phyloP scores from a whole-genome alignment of 1,284 basidiomycete genomes.

The Trichosporon sp. region DNA sequence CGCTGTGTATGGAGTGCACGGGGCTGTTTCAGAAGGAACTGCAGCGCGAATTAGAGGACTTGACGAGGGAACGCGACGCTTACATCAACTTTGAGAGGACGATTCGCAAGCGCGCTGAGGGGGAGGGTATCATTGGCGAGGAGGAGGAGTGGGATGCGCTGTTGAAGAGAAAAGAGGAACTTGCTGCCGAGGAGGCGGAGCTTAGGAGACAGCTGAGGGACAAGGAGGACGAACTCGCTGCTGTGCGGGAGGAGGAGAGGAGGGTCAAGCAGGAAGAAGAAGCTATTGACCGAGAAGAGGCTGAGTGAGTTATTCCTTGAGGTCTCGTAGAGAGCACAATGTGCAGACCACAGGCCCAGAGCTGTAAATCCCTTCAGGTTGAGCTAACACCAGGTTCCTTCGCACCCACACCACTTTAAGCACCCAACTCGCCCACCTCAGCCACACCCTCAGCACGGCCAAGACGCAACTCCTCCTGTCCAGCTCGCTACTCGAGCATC shows the following conservation, averaged over 20 bases:
- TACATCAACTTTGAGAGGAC: constrained; percentile 89
- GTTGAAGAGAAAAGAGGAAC: constrained; percentile 50
- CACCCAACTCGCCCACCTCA: constrained; percentile 22
- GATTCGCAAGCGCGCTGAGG: constrained; percentile 46
- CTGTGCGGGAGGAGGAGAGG: constrained; percentile 66
- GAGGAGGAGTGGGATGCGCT: constrained; percentile 54
- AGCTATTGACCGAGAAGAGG: constrained; percentile 68
- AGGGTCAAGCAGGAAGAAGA: constrained; percentile 68
- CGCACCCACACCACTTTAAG: constrained; percentile 25
- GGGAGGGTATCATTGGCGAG: constrained; percentile 47
- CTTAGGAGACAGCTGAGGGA: constrained; percentile 39
- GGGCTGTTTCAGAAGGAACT: constrained; percentile 71
- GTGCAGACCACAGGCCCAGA: too few relatives aligned
- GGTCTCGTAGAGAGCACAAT: too few relatives aligned
- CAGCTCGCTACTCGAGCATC: constrained; percentile 50
- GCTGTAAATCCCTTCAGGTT: constrained; percentile 39
- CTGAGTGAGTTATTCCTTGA: constrained; percentile 43
- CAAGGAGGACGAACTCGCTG: constrained; percentile 65
- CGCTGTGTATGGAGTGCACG: constrained; percentile 90
- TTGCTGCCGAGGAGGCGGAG: constrained; percentile 65
- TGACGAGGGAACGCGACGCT: constrained; percentile 83
- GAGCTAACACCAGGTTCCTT: constrained; percentile 49
- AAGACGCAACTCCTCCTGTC: constrained; percentile 40
- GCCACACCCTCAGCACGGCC: constrained; percentile 23
- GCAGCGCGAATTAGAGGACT: constrained; percentile 78